phyloP scores from a whole-genome alignment of 1,139 yeast species.

The Geotrichum australiense region DNA sequence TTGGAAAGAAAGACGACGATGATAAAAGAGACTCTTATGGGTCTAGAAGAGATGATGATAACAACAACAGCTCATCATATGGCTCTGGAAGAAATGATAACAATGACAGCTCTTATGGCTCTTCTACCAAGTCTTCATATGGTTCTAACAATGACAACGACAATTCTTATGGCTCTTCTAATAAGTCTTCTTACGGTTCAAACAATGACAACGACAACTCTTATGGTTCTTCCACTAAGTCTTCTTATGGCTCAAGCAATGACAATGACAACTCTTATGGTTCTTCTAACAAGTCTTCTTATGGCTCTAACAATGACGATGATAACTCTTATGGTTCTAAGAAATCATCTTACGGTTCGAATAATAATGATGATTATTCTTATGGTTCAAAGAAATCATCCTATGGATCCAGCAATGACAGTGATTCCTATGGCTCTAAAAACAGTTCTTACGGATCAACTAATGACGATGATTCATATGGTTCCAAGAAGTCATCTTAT shows the following conservation, averaged over 20 bases:
- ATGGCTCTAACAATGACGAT: constrained; percentile 20
- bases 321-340: constrained; percentile 14
- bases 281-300: constrained; percentile 18
- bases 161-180: constrained; percentile 19
- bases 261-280: constrained; percentile 21
- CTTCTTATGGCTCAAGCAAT: constrained; percentile 20
- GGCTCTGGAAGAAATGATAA: constrained; percentile 13
- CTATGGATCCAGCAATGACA: constrained; percentile 22
- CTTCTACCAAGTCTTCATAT: constrained; percentile 24
- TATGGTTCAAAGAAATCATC: constrained; percentile 25
- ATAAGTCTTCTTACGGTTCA: constrained; percentile 26
- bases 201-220: constrained; percentile 16
- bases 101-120: constrained; percentile 14
- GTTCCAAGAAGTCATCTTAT: constrained; percentile 27
- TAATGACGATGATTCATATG: constrained; percentile 23
- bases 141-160: constrained; percentile 18
- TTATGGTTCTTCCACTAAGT: constrained; percentile 19
- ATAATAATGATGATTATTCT: constrained; percentile 24
- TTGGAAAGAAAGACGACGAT: constrained; percentile 15
- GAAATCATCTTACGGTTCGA: constrained; percentile 15
- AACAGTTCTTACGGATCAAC: constrained; percentile 30
- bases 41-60: constrained; percentile 16
- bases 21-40: constrained; percentile 18
- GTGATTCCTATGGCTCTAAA: constrained; percentile 20
- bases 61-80: constrained; percentile 10